Evolutionary conservation across 164 flowering plant species (phyloP).

Genomic region (Annona cherimola): DNA sequence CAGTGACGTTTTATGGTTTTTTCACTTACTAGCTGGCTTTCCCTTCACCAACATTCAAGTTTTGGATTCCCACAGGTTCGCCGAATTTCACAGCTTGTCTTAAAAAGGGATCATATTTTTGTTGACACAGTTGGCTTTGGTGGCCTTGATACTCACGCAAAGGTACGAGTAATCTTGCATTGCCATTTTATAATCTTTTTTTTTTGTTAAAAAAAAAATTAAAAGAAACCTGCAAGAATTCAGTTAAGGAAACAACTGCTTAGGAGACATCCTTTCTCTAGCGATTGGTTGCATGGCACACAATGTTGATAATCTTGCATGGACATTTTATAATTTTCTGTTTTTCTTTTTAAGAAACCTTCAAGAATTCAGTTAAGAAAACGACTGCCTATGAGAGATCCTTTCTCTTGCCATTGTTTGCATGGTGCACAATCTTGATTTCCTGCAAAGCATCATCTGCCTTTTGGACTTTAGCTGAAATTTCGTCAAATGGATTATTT

Average conservation of each 20-base stretch:
- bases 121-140: conserved; percentile 73
- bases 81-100: conserved; percentile 82
- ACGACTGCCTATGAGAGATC: neutral
- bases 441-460: neutral
- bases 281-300: too few relatives aligned
- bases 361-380: neutral
- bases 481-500: neutral
- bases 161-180: conserved; percentile 42
- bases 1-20: too few relatives aligned
- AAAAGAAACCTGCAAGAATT: too few relatives aligned
- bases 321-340: too few relatives aligned
- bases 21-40: neutral
- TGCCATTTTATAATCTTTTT: too few relatives aligned
- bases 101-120: conserved; percentile 72
- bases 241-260: too few relatives aligned
- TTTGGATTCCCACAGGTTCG: conserved; percentile 56
- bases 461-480: neutral
- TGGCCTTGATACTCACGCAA: conserved; percentile 53
- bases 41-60: neutral
- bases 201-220: too few relatives aligned
- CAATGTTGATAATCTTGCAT: too few relatives aligned
- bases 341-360: too few relatives aligned
- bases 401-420: neutral
- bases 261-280: too few relatives aligned
- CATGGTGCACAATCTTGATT: neutral